phyloP scores from a whole-genome alignment of 2,329 filamentous ascomycete genomes.

The Pseudocercospora fuligena region DNA sequence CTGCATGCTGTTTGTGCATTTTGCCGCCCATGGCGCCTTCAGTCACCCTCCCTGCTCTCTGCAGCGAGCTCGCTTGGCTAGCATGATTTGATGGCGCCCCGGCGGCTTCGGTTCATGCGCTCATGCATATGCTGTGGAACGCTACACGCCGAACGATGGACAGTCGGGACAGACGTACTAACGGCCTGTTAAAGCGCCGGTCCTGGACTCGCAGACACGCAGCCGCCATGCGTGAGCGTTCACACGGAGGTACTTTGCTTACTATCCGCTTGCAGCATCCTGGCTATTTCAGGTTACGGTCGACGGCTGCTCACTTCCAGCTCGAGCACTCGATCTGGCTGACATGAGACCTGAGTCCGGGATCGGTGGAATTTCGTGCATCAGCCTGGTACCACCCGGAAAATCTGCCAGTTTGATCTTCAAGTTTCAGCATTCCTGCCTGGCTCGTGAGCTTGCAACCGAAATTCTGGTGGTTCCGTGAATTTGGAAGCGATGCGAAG shows the following conservation, averaged over 20 bases:
- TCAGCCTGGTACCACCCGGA: neutral
- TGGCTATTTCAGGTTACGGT: neutral
- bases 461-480: neutral
- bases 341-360: neutral
- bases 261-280: neutral
- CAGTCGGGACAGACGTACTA: neutral
- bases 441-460: neutral
- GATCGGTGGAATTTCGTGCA: neutral
- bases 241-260: neutral
- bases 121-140: neutral
- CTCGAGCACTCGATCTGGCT: conserved; percentile 2
- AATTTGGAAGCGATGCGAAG: conserved; percentile 17
- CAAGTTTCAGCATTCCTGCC: neutral
- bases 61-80: neutral
- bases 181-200: neutral
- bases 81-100: neutral
- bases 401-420: neutral
- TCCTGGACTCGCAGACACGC: neutral
- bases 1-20: neutral
- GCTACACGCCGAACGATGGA: neutral
- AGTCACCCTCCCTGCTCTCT: neutral
- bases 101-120: neutral
- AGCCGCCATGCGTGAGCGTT: neutral
- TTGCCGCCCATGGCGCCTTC: neutral
- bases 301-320: neutral